phyloP scores from a whole-genome alignment of 345 rosid genomes.

The Reutealis trisperma region DNA sequence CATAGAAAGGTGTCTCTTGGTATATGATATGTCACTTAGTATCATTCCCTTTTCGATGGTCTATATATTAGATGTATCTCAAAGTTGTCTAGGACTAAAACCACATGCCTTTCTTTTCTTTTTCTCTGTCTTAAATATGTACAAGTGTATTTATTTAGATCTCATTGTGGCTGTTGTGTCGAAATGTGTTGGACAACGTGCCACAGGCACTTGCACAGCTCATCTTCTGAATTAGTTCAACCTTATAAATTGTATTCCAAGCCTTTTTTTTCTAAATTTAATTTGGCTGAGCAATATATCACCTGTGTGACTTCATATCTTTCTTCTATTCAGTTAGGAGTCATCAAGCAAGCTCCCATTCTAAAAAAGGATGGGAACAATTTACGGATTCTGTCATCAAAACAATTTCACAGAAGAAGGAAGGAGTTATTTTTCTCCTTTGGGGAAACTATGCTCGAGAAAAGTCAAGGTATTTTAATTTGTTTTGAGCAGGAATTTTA shows the following conservation, averaged over 20 bases:
- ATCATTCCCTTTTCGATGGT: neutral
- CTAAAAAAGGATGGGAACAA: constrained; percentile 98
- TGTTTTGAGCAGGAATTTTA: neutral
- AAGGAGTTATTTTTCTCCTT: constrained; percentile 92
- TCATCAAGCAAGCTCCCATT: constrained; percentile 92
- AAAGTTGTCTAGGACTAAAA: neutral
- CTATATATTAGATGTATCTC: neutral
- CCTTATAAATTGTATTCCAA: neutral
- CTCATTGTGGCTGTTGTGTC: neutral
- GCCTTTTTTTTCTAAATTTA: neutral
- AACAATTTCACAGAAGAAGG: constrained; percentile 71
- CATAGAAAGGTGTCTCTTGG: neutral
- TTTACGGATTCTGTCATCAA: constrained; percentile 88
- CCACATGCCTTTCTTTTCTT: no score
- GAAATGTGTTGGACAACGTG: neutral
- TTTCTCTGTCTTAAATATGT: neutral
- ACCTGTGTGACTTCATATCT: neutral
- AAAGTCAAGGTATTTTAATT: constrained; percentile 62
- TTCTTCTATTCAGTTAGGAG: constrained; percentile 58
- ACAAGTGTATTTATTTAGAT: neutral
- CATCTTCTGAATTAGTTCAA: neutral
- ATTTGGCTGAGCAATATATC: neutral
- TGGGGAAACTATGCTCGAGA: constrained; percentile 96
- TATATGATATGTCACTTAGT: neutral
- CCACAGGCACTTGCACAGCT: neutral